Base-by-base conservation (phyloP, 2,329 filamentous ascomycete genomes). In the Coniella lustricola region DNA sequence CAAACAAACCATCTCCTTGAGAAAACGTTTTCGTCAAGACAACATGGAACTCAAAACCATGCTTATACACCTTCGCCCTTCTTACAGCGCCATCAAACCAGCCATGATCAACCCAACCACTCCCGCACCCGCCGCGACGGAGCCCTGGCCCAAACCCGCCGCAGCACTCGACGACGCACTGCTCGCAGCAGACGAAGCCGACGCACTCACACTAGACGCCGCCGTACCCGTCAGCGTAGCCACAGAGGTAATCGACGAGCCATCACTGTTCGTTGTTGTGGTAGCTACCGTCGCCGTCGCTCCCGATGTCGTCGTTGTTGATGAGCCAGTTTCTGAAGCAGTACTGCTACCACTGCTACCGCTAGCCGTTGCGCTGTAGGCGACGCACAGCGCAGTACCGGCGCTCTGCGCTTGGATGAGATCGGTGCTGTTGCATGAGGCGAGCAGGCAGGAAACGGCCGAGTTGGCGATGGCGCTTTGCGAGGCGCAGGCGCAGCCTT, bases 401-500 rank as follows among this genome's bases (percentile, higher is more conserved):
- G 61, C 60, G 25, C 55, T 58, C 46, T 60, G 52, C 14, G 65
- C 67, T 14, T 54, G 38, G 7, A 49, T 20, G 14, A 71, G 55
- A 7, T 60, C 58, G 3, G 38, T 21, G 7, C 52, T 31, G 44
- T 16, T 42, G 60, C 68, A 72, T 42, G 49, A 49, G 3, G 29
- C 7, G 16, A 68, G 35, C 20, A 70, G 59, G 53, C 67, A 69
- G 4, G 59, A 49, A 0, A 57, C 60, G 18, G 56, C 62, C 48
- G 51, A 44, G 40, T 34, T 48, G 49, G 50, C 61, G 49, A 70
- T 69, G 47, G 48, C 55, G 13, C 57, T 29, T 54, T 66, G 55
- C 0, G 56, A 61, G 3, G 64, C 74, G 66, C 76, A 79, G 57
- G 75, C 73, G 68, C 77, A 81, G 44, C 59, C 62, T 37, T 64